Evolutionary conservation across 2,329 filamentous ascomycete genomes (phyloP).

Genomic region (Fusarium sp.): DNA sequence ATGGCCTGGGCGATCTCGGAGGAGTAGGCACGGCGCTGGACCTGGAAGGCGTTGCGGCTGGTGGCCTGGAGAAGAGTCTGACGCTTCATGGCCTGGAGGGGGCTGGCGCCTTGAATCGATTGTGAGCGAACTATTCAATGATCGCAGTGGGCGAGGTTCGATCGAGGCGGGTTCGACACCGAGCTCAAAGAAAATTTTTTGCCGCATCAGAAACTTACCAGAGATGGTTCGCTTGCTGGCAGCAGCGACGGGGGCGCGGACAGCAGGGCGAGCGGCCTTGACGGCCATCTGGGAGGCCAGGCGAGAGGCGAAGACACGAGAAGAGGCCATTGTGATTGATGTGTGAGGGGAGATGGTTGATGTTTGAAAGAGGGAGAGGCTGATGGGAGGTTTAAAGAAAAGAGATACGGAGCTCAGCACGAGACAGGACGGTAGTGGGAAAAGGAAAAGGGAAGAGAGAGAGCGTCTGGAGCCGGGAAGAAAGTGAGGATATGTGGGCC

Average conservation of each 20-base stretch:
- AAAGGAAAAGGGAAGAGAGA: slow-evolving; percentile 57
- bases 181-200: slow-evolving; percentile 49
- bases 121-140: slow-evolving; percentile 50
- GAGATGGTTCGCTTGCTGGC: slow-evolving; percentile 81
- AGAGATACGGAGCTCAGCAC: slow-evolving; percentile 49
- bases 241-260: slow-evolving; percentile 71
- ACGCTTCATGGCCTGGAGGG: slow-evolving; percentile 81
- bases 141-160: slow-evolving; percentile 41
- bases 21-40: slow-evolving; percentile 80
- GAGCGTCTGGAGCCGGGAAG: slow-evolving; percentile 51
- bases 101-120: slow-evolving; percentile 62
- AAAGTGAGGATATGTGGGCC: slow-evolving; percentile 51
- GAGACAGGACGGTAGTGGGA: slow-evolving; percentile 51
- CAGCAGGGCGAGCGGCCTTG: slow-evolving; percentile 82
- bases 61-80: slow-evolving; percentile 75
- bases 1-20: slow-evolving; percentile 89
- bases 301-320: slow-evolving; percentile 81
- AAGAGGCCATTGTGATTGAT: slow-evolving; percentile 82
- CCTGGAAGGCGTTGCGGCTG: slow-evolving; percentile 72
- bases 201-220: slow-evolving; percentile 64
- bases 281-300: slow-evolving; percentile 80
- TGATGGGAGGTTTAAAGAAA: slow-evolving; percentile 50
- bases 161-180: slow-evolving; percentile 45
- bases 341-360: slow-evolving; percentile 51
- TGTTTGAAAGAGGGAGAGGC: slow-evolving; percentile 44